phyloP scores from a whole-genome alignment of 306 rosid species.

The Ormosia emarginata region DNA sequence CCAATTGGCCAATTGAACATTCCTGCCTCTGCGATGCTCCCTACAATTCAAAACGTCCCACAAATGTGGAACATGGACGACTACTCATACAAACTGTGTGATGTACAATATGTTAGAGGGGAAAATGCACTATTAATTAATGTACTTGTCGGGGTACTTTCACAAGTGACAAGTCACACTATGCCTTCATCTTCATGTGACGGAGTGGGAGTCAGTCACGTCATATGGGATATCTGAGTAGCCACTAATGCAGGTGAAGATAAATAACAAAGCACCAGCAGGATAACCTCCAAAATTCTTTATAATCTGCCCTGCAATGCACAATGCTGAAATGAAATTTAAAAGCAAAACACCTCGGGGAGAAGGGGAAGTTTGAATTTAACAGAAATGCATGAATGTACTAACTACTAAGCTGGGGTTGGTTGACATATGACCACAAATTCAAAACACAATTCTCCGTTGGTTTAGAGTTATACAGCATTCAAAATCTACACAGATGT shows the following conservation, averaged over 20 bases:
- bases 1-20: background rate
- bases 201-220: background rate
- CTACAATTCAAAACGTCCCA: background rate
- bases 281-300: slow-evolving; percentile 3
- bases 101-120: slow-evolving; percentile 15
- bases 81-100: background rate
- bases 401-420: background rate
- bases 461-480: background rate
- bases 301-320: slow-evolving; percentile 24
- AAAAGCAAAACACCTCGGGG: background rate
- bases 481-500: background rate
- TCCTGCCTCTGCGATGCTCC: background rate
- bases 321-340: background rate
- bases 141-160: background rate
- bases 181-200: background rate
- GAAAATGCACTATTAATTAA: background rate
- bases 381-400: background rate
- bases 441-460: background rate
- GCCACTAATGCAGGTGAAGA: background rate
- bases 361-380: background rate
- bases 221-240: background rate
- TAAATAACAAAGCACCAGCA: slow-evolving; percentile 10
- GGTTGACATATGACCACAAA: background rate
- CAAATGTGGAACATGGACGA: background rate
- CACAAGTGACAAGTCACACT: background rate